A percentile compares a stretch with the other conserved stretches of the same genome.
Conservation (phyloP, 1,284 basidiomycete genomes). For the Cryptococcus sp. region DNA sequence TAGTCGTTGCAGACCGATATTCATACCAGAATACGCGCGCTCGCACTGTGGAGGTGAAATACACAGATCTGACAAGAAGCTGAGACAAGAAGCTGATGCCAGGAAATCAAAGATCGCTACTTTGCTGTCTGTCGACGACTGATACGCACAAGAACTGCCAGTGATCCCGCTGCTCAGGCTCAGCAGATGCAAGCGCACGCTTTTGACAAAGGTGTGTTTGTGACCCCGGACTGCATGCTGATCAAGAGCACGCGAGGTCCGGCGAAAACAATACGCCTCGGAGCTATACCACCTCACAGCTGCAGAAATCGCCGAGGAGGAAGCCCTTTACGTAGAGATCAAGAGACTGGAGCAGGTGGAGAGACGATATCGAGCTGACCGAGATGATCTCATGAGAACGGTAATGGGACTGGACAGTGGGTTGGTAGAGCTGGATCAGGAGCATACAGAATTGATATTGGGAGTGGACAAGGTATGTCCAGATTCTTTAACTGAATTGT, state of each 20-base stretch:
- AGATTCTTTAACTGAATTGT: not conserved
- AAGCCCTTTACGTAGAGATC: conserved; percentile 89
- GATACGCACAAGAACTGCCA: conserved; percentile 71
- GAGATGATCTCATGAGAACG: conserved; percentile 82
- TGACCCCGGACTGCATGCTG: conserved; percentile 10
- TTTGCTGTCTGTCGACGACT: conserved; percentile 88
- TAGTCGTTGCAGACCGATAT: conserved; percentile 87
- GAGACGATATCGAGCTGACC: conserved; percentile 77
- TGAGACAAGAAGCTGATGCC: conserved; percentile 10
- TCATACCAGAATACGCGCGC: conserved; percentile 51
- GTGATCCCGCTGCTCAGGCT: conserved; percentile 67
- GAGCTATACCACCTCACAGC: conserved; percentile 81
- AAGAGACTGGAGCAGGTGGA: conserved; percentile 93
- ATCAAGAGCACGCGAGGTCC: conserved; percentile 71
- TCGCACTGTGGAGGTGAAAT: conserved; percentile 65
- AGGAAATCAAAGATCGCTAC: conserved; percentile 95
- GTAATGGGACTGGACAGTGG: conserved; percentile 81
- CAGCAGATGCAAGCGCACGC: conserved; percentile 65
- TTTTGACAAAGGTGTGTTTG: conserved; percentile 71
- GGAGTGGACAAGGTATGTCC: conserved; percentile 39
- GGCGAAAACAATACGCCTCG: conserved; percentile 81
- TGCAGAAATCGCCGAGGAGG: conserved; percentile 90
- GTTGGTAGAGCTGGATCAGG: conserved; percentile 56
- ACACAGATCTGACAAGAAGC: not conserved
- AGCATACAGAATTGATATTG: conserved; percentile 41